These are phyloP conservation scores for Saturnispora mendoncae DNA, from an alignment of 805 yeast genomes.

Conservation along the genomic window DNA sequence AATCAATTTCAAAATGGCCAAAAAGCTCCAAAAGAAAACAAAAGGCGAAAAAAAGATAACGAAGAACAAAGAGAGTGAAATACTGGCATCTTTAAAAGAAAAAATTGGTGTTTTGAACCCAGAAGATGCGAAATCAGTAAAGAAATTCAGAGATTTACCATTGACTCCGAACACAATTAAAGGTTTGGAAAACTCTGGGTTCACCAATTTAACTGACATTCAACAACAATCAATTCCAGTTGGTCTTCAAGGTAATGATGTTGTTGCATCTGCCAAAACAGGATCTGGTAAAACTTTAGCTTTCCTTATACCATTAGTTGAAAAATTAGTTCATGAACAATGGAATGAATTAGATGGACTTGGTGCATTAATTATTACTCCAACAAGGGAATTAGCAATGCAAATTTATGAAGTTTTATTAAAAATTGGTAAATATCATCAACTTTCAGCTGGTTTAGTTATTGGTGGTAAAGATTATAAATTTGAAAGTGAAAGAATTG, in stretches of 20 bases:
- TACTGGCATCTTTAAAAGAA: constrained; percentile 36
- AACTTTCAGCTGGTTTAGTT: constrained; percentile 81
- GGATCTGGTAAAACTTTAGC: constrained; percentile 90
- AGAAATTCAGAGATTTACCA: constrained; percentile 72
- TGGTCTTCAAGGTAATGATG: constrained; percentile 68
- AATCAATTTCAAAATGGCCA: constrained; percentile 21
- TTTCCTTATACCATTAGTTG: constrained; percentile 72
- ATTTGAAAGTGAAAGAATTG: constrained; percentile 72
- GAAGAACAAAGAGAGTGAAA: constrained; percentile 28
- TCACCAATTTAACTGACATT: constrained; percentile 73
- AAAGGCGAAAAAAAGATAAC: constrained; percentile 24
- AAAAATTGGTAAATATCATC: constrained; percentile 67
- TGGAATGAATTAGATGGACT: constrained; percentile 84
- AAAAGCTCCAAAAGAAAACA: constrained; percentile 21
- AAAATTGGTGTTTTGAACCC: constrained; percentile 49
- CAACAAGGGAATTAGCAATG: constrained; percentile 85
- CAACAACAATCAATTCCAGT: constrained; percentile 72
- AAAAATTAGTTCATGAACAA: constrained; percentile 53
- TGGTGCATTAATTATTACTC: constrained; percentile 84
- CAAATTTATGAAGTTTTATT: constrained; percentile 83
- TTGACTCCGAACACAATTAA: constrained; percentile 51
- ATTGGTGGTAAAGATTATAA: constrained; percentile 89
- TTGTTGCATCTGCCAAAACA: constrained; percentile 83
- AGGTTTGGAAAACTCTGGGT: constrained; percentile 76
- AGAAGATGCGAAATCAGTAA: constrained; percentile 25